phyloP scores from a whole-genome alignment of 768 basidiomycete species.

The Suillus clintonianus region DNA sequence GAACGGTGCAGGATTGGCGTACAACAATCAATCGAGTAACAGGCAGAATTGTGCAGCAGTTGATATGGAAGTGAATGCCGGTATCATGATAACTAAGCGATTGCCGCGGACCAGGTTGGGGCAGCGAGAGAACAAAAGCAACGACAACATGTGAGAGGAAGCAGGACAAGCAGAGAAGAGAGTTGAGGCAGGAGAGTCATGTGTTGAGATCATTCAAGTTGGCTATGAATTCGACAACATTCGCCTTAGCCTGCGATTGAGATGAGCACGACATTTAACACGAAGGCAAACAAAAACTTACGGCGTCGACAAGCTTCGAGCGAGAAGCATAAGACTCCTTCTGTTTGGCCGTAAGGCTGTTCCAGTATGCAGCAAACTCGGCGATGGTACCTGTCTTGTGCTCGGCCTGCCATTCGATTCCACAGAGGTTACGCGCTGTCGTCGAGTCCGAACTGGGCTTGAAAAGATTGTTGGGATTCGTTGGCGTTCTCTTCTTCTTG shows the following conservation, averaged over 20 bases:
- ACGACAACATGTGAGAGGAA: background rate
- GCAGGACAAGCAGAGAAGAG: background rate
- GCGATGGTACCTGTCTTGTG: constrained; percentile 1
- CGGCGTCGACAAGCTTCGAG: background rate
- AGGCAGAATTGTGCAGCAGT: background rate
- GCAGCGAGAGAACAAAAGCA: background rate
- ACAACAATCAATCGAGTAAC: background rate
- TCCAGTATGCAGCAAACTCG: background rate
- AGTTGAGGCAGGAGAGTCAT: background rate
- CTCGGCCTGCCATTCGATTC: background rate
- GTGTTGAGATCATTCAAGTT: background rate
- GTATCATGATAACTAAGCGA: background rate
- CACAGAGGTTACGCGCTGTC: background rate
- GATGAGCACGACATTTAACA: background rate
- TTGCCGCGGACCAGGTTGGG: background rate
- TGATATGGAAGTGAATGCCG: background rate
- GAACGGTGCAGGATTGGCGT: background rate
- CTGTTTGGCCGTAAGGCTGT: background rate
- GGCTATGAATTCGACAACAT: background rate
- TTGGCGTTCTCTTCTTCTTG: background rate
- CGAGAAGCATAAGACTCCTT: background rate
- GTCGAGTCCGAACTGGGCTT: background rate
- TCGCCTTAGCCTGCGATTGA: background rate
- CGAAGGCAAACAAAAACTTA: background rate
- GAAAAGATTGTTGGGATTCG: background rate